These are phyloP conservation scores for Coemansia sp. DNA, from an alignment of 192 early-diverging fungal genomes.

Conservation along the genomic window DNA sequence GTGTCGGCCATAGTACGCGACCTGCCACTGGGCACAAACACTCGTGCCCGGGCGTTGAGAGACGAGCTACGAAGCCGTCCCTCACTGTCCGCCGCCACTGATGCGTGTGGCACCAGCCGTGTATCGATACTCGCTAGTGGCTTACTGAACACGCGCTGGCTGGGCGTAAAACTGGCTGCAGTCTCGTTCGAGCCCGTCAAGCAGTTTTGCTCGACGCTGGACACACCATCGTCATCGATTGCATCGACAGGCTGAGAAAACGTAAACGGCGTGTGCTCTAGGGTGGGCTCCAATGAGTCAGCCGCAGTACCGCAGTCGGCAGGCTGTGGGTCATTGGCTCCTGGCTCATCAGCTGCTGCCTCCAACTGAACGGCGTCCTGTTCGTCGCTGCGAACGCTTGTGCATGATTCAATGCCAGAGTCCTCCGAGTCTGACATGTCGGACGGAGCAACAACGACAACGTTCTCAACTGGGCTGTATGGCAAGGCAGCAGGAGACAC, in stretches of 20 bases:
- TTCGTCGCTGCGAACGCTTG: constrained; percentile 1
- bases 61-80: constrained; percentile 38
- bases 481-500: constrained; percentile 1
- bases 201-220: neutral
- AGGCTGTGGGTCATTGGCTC: neutral
- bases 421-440: constrained; percentile 43
- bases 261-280: neutral
- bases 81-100: neutral
- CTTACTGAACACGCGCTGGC: neutral
- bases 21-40: constrained; percentile 32
- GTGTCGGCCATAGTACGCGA: neutral
- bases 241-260: neutral
- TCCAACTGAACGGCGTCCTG: neutral
- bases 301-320: neutral
- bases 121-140: neutral
- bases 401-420: constrained; percentile 37
- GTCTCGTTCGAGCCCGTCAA: neutral
- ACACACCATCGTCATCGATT: neutral
- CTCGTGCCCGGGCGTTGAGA: constrained; percentile 38
- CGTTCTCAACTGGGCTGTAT: constrained; percentile 28
- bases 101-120: neutral
- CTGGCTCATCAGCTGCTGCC: neutral
- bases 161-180: neutral
- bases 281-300: neutral
- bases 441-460: constrained; percentile 16